A percentile compares a stretch with the other conserved stretches of the same genome.
Conservation (phyloP, 2,329 filamentous ascomycete genomes). For the Coniochaeta sp. region DNA sequence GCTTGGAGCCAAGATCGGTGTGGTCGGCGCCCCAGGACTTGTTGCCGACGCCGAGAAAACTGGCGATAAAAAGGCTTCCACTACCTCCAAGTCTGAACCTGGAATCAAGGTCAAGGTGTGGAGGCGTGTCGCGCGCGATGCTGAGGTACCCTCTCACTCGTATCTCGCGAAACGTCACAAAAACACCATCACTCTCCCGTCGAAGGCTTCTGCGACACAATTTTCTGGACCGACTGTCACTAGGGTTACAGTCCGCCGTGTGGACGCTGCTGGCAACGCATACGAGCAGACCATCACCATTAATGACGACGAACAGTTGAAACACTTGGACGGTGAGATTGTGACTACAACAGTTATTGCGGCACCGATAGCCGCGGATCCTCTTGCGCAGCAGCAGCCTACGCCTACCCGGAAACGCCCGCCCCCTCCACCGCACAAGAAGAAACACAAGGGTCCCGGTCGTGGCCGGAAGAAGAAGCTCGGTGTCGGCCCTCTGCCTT, state of each 20-base stretch:
- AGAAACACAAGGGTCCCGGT: slow-evolving; percentile 71
- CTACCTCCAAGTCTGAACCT: slow-evolving; percentile 18
- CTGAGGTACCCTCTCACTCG: slow-evolving; percentile 43
- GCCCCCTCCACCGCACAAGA: slow-evolving; percentile 70
- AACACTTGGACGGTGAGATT: slow-evolving; percentile 75
- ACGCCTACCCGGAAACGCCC: slow-evolving; percentile 52
- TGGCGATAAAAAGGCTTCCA: neutral
- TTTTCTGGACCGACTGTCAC: slow-evolving; percentile 53
- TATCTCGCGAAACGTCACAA: slow-evolving; percentile 56
- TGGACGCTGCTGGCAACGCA: slow-evolving; percentile 72
- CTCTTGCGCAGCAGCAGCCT: slow-evolving; percentile 25
- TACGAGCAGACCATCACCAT: slow-evolving; percentile 80
- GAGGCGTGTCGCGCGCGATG: slow-evolving; percentile 54
- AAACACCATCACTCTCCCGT: slow-evolving; percentile 49
- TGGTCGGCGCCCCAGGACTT: neutral
- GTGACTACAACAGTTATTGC: slow-evolving; percentile 51
- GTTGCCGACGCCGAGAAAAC: neutral
- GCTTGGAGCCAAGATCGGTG: neutral
- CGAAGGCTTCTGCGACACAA: slow-evolving; percentile 38
- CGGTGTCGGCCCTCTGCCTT: slow-evolving; percentile 17
- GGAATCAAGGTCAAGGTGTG: slow-evolving; percentile 51
- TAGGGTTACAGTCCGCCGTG: slow-evolving; percentile 70
- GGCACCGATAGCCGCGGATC: slow-evolving; percentile 48
- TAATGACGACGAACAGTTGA: slow-evolving; percentile 68
- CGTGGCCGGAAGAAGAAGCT: slow-evolving; percentile 70